Base-by-base conservation (phyloP, 169 alveolate species). In the Eimeria praecox region DNA sequence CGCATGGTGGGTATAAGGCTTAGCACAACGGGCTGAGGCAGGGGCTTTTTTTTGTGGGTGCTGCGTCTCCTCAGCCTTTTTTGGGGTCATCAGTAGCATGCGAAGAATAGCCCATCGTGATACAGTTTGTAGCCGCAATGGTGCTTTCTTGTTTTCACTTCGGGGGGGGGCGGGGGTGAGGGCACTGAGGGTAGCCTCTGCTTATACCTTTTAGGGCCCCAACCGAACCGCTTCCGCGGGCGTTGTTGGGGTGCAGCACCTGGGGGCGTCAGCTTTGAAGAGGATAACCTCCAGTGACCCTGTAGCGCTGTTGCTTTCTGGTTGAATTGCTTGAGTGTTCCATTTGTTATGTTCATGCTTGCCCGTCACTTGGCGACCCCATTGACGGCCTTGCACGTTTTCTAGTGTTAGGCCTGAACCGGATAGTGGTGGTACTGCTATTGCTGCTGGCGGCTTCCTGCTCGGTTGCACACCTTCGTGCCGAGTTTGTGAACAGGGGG, bases 1-100 rank as follows among this genome's bases (percentile, higher is more conserved):
- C 69, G 59, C 44, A 87, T 96, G 97, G 90, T 90, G 52, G 73
- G 96, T 69, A 33, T 42, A 46, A 0, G 6, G 38, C 71, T 35
- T 49, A 59, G n/a, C 59, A 33, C 16, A 1, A 8, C 8, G 8
- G 42, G 46, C 33, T 33, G 64, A 9, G 42, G 38, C 27, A 5
- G 56, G 27, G 78, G 46, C 16, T 69, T 42, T 40, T 3, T 5
- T 56, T 35, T 44, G n/a, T 27, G 24, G 52, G 66, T 12, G 59
- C n/a, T 3, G 42, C 35, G 10, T 75, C n/a, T 18, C 54, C 56
- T 77, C 88, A 42, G 10, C 59, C 8, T 40, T 44, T 62, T 40
- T 27, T 6, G 42, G 42, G 27, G 10, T 5, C 35, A 75, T 77
- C 64, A 35, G 42, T 40, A 18, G 44, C n/a, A 83, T 18, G 54